These are phyloP conservation scores for Neurospora africana DNA, from an alignment of 495 filamentous ascomycete species.

Conservation along the genomic window DNA sequence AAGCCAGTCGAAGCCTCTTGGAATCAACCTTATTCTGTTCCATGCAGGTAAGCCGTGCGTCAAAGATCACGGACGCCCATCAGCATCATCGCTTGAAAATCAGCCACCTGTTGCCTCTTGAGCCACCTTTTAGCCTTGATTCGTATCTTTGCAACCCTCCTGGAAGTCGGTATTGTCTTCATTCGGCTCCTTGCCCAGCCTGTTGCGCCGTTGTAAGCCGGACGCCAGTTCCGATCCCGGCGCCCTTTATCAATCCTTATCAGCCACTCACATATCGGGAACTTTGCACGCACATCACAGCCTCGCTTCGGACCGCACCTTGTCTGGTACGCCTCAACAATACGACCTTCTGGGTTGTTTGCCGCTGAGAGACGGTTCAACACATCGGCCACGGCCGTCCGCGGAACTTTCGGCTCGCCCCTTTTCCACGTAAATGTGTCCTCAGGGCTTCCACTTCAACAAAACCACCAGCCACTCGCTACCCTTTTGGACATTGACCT, in stretches of 20 bases:
- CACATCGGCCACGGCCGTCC: not conserved
- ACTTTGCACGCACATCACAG: not conserved
- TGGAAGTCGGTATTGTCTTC: not conserved
- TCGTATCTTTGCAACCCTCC: not conserved
- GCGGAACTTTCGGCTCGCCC: not conserved
- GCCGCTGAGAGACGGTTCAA: not conserved
- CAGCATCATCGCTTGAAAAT: not conserved
- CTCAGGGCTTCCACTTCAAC: not conserved
- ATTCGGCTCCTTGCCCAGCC: not conserved
- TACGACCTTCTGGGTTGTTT: not conserved
- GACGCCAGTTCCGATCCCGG: not conserved
- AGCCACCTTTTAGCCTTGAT: not conserved
- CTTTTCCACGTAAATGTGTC: not conserved
- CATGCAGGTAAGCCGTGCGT: not conserved
- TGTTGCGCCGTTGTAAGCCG: not conserved
- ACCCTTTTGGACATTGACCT: not conserved
- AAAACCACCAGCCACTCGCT: not conserved
- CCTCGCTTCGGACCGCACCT: not conserved
- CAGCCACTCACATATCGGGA: not conserved
- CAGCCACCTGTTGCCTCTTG: not conserved
- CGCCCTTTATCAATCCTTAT: not conserved
- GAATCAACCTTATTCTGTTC: not conserved
- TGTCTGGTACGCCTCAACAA: not conserved
- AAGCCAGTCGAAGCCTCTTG: not conserved
- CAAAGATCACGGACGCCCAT: not conserved